Conservation (phyloP, 371 early-diverging fungal genomes). For the Rhizopus sp. region DNA sequence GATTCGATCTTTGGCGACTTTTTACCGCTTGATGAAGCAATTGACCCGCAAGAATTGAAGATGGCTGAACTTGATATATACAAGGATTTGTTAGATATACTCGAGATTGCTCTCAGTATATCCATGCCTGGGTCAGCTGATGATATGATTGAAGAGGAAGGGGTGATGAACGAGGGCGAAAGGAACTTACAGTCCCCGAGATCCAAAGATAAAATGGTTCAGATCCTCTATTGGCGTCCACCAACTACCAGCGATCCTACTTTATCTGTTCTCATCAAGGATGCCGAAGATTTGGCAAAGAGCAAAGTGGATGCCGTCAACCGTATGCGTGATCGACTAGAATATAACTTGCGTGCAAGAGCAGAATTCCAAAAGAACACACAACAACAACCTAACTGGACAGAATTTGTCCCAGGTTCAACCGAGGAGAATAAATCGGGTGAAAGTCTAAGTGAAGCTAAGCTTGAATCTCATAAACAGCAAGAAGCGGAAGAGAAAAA, state of each 20-base stretch:
- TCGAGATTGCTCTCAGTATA: constrained; percentile 53
- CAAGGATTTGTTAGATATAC: constrained; percentile 40
- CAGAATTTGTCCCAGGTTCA: constrained; percentile 38
- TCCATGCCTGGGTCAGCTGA: constrained; percentile 53
- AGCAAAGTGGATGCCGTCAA: constrained; percentile 51
- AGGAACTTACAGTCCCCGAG: constrained; percentile 24
- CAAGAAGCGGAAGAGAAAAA: not conserved
- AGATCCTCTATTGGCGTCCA: constrained; percentile 60
- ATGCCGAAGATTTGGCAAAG: constrained; percentile 35
- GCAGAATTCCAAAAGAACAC: constrained; percentile 41
- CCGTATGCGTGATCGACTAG: constrained; percentile 50
- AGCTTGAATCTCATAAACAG: not conserved
- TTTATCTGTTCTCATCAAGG: constrained; percentile 26
- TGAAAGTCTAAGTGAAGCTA: not conserved
- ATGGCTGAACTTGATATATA: constrained; percentile 29
- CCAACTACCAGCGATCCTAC: constrained; percentile 42
- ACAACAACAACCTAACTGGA: constrained; percentile 39
- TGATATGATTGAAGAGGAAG: constrained; percentile 11
- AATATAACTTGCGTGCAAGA: constrained; percentile 43
- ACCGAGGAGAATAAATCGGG: constrained; percentile 2
- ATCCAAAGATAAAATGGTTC: constrained; percentile 56
- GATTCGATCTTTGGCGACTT: constrained; percentile 30
- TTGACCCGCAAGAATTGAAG: constrained; percentile 26
- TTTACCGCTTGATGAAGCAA: constrained; percentile 26
- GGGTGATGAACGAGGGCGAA: not conserved